phyloP scores from a whole-genome alignment of 2,329 filamentous ascomycete genomes.

The Aspergillus neotritici region DNA sequence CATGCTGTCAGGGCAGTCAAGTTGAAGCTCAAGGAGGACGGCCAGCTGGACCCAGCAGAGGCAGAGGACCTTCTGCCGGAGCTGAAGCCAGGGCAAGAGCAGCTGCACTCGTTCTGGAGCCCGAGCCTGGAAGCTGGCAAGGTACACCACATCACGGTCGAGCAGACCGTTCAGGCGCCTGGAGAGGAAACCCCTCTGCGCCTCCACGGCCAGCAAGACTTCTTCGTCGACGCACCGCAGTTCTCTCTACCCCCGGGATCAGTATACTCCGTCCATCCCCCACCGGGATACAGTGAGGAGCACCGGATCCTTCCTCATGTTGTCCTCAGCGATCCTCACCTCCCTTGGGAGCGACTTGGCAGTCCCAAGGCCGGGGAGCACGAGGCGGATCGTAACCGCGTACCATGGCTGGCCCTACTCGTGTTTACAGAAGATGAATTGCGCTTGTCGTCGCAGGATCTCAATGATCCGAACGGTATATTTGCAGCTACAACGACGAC shows the following conservation, averaged over 20 bases:
- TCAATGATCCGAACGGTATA: constrained; percentile 1
- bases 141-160: too few relatives aligned
- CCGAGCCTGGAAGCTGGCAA: background rate
- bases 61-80: too few relatives aligned
- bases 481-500: background rate
- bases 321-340: constrained; percentile 40
- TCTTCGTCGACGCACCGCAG: constrained; percentile 35
- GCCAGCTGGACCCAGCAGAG: too few relatives aligned
- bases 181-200: too few relatives aligned
- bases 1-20: too few relatives aligned
- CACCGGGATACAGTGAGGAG: constrained; percentile 33
- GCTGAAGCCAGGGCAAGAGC: background rate
- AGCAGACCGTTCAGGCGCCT: too few relatives aligned
- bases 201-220: constrained; percentile 14
- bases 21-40: too few relatives aligned
- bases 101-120: constrained; percentile 1
- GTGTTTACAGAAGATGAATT: constrained; percentile 39
- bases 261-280: constrained; percentile 39
- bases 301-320: constrained; percentile 40
- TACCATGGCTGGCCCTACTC: constrained; percentile 41
- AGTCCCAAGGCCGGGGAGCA: constrained; percentile 10
- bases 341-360: constrained; percentile 41
- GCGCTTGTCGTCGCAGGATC: constrained; percentile 13
- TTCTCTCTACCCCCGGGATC: constrained; percentile 18
- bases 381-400: constrained; percentile 15